Evolutionary conservation across 768 basidiomycete species (phyloP), one percentile per base, ranked within the genome.

Genomic region (Pulveroboletus sp.): DNA sequence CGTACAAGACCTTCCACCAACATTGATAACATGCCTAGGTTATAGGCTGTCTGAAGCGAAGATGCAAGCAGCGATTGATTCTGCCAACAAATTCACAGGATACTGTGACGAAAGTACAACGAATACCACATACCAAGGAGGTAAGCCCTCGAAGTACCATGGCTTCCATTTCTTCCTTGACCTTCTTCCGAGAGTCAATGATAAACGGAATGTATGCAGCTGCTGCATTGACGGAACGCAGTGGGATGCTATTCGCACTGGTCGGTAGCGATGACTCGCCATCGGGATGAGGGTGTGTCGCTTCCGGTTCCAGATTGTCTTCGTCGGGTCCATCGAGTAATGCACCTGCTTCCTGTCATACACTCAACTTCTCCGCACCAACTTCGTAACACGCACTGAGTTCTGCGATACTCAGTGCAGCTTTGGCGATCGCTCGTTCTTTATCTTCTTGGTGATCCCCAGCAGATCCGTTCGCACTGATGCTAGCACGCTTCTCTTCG

Each of bases 1-100:
- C 71, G 69, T 15, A 96, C 72, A 2, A 98, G 78, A 45, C 80
- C 80, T 50, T 86, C 81, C 5, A 97, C 89, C 6, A 97, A 78
- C 24, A 82, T 78, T 0, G 95, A 89, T 10, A 99, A 75, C 14
- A 89, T 79, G 27, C 86, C 78, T 12, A 99, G 79, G 64, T 97
- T 99, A 69, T 92, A 89, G 5, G 95, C 93, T 1, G 93, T 97
- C 74, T 98, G 96, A 11, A 99, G 76, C 0, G 95, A 92, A 1
- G 92, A 93, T 0, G 94, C 92, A 1, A 99, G 77, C 15, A 95
- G 70, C 2, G 92, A 82, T 70, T 91, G 93, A 61, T 98, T 89
- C 93, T 96, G 21, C 39, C 55, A 35, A 48, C 15, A 17, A 17
- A 11, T 11, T 56, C 42, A 21, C 21, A 40, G 27, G 3, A 39